Evolutionary conservation across 1,139 yeast genomes (phyloP).

Genomic region (Blastobotrys persicus): DNA sequence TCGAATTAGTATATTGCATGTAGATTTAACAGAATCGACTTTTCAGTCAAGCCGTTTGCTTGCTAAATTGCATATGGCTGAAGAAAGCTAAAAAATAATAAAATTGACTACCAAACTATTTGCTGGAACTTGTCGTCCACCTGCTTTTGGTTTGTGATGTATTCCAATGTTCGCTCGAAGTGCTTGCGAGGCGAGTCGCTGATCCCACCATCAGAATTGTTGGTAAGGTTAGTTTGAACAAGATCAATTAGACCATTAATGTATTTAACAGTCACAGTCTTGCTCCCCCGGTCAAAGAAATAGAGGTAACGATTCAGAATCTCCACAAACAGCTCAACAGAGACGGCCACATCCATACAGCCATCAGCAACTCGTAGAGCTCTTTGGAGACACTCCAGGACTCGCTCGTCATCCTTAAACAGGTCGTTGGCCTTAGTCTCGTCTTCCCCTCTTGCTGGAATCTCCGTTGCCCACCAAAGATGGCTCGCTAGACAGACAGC

Average conservation of each 20-base stretch:
- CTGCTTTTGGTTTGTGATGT: conserved; percentile 63
- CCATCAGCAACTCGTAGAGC: conserved; percentile 89
- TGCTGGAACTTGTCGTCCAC: conserved; percentile 63
- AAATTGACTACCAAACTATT: conserved; percentile 37
- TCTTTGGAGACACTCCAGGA: conserved; percentile 67
- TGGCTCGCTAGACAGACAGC: conserved; percentile 87
- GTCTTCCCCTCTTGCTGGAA: conserved; percentile 48
- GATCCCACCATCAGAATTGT: conserved; percentile 36
- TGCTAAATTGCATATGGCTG: no score
- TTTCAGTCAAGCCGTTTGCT: no score
- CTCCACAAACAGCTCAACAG: conserved; percentile 82
- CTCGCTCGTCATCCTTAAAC: conserved; percentile 58
- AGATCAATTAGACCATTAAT: conserved; percentile 85
- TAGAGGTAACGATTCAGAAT: conserved; percentile 81
- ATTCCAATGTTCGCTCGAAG: conserved; percentile 65
- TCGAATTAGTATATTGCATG: neutral
- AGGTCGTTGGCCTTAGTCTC: conserved; percentile 32
- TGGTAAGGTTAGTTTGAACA: conserved; percentile 67
- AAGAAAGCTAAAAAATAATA: neutral
- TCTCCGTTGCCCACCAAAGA: conserved; percentile 87
- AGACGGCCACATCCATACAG: conserved; percentile 78
- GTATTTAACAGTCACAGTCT: conserved; percentile 65
- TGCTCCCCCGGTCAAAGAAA: conserved; percentile 80
- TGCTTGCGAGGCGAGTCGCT: conserved; percentile 47
- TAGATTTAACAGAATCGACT: neutral